Percentiles rank a stretch among this genome's conserved stretches.
phyloP scores from a whole-genome alignment of 2,329 filamentous ascomycete genomes.

The Gnomoniopsis sp. region DNA sequence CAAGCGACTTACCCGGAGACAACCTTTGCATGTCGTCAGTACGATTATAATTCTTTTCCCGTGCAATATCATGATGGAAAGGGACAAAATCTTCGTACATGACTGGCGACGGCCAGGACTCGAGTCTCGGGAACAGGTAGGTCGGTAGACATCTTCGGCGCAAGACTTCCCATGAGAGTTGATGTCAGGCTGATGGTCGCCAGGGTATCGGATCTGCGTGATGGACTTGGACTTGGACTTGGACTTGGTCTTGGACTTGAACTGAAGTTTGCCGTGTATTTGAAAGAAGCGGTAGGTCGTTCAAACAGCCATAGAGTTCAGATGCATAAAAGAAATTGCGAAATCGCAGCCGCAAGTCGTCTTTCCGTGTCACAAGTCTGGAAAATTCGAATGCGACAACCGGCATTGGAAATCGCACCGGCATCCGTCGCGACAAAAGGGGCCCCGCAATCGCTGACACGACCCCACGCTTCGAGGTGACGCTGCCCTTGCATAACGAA shows the following conservation, averaged over 20 bases:
- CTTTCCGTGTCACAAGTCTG: slow-evolving; percentile 6
- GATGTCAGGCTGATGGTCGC: not conserved
- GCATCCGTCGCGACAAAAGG: not conserved
- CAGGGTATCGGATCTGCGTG: not conserved
- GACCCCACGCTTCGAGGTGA: slow-evolving; percentile 14
- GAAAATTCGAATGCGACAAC: slow-evolving; percentile 14
- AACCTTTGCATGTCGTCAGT: slow-evolving; percentile 31
- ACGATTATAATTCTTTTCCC: slow-evolving; percentile 25
- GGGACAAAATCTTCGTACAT: slow-evolving; percentile 61
- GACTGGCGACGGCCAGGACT: slow-evolving; percentile 87
- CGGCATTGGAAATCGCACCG: not conserved
- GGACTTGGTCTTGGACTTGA: not conserved
- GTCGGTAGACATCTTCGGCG: slow-evolving; percentile 33
- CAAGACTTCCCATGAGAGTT: not conserved
- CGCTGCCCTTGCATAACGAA: not conserved
- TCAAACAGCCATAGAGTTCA: not conserved
- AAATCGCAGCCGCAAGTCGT: not conserved
- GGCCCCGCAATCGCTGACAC: slow-evolving; percentile 8
- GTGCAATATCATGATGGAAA: slow-evolving; percentile 22
- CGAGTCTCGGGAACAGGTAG: slow-evolving; percentile 53
- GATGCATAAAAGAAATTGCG: not conserved
- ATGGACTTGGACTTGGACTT: not conserved
- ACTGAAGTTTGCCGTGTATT: too few species aligned
- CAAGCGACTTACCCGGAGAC: slow-evolving; percentile 38
- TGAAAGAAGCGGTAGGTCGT: not conserved